These are phyloP conservation scores for Phaeosphaeriaceae sp. DNA, from an alignment of 2,329 filamentous ascomycete species.

Conservation along the genomic window DNA sequence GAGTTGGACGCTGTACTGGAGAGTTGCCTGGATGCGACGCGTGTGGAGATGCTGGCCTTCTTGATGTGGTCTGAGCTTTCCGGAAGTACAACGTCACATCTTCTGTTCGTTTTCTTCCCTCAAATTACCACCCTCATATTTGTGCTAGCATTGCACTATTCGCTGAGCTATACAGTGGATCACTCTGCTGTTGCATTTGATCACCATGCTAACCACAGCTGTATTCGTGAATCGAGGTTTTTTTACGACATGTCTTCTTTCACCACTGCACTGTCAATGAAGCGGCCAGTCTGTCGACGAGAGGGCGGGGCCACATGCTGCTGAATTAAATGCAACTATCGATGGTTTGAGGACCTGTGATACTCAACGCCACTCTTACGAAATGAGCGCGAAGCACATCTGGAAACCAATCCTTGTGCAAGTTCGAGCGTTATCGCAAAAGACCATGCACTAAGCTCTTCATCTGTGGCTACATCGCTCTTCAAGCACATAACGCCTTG, in stretches of 20 bases:
- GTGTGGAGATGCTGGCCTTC: constrained; percentile 21
- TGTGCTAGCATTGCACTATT: not conserved
- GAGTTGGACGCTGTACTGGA: constrained; percentile 18
- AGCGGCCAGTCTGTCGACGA: no score
- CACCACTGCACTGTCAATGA: no score
- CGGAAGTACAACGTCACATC: constrained; percentile 5
- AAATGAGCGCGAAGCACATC: not conserved
- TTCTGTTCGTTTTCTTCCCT: not conserved
- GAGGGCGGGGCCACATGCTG: no score
- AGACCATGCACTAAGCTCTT: not conserved
- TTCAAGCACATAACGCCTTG: not conserved
- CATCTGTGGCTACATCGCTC: not conserved
- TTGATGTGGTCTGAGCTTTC: constrained; percentile 11
- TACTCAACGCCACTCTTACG: not conserved
- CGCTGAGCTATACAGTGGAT: not conserved
- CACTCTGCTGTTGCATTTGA: not conserved
- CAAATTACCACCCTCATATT: not conserved
- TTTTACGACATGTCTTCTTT: no score
- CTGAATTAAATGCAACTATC: no score
- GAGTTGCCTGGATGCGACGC: constrained; percentile 18
- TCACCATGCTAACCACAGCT: not conserved
- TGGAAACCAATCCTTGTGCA: no score
- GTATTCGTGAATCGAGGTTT: no score
- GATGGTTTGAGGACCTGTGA: not conserved
- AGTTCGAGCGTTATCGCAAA: not conserved